Evolutionary conservation across 1,284 basidiomycete genomes (phyloP), one percentile per base, ranked within the genome.

Genomic region (Papiliotrema fonsecae): DNA sequence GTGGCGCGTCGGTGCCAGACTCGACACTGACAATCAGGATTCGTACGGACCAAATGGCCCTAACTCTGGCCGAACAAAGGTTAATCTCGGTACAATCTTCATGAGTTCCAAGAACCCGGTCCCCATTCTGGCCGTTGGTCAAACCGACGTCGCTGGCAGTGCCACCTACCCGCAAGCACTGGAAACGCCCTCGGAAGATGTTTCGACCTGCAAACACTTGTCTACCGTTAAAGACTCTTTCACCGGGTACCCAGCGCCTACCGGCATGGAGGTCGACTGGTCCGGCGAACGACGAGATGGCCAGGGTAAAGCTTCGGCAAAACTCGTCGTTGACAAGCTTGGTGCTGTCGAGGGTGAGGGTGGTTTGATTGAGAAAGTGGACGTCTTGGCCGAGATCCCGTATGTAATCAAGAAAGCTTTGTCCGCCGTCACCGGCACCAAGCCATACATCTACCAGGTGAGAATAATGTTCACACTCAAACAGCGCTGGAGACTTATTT

Each of bases 331-430:
- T 16, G 78, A 77, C 31, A 54, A 86, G 22, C 66, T 75, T 21
- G 76, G 81, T 13, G 79, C 83, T 52, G 73, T 86, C n/a, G 58
- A 75, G 55, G 69, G 75, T 55, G 68, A 84, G 48, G 83, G 84
- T 39, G 93, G 93, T 0, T 75, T 98, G 66, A 82, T 98, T 40
- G 92, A 97, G 75, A 97, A 97, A 77, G 90, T 98, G 16, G 93
- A 98, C 64, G 85, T 98, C 1, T 80, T 99, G 16, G 91, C 87
- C 4, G 93, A 98, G 77, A 92, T 99, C 61, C 96, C 96, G 7
- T 86, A 87, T 58, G 83, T 96, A 40, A 67, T 77, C 40, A 68
- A 73, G 51, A 78, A 78, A 66, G 65, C 72, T n/a, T 63, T 78
- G 45, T 67, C 73, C 27, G 75, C 77, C 41, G 73, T 76, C 5